A percentile compares a stretch with the other conserved stretches of the same genome.
Evolutionary conservation across 257 asterid species (phyloP).

Genomic region (Voacanga thouarsii): DNA sequence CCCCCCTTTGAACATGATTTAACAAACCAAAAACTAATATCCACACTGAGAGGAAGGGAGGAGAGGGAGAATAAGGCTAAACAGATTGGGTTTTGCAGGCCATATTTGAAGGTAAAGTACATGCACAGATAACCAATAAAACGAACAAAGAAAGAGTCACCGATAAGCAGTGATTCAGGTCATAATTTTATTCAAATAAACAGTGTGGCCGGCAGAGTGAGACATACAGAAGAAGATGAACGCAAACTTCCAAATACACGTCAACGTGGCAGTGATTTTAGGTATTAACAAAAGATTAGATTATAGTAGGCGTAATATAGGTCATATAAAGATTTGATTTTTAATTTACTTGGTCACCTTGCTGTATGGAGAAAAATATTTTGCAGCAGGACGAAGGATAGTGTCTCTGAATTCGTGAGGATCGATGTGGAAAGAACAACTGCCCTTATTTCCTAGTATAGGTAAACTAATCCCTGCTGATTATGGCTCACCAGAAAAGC

Average conservation of each 20-base stretch:
- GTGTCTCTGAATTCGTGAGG: background rate
- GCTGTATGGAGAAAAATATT: background rate
- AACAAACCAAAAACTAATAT: background rate
- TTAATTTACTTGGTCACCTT: constrained; percentile 1
- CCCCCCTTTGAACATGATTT: constrained; percentile 30
- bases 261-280: constrained; percentile 45
- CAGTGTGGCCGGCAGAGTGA: constrained; percentile 67
- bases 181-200: constrained; percentile 22
- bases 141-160: constrained; percentile 25
- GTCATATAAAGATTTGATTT: background rate
- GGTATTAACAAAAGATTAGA: constrained; percentile 3
- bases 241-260: constrained; percentile 45
- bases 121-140: constrained; percentile 4
- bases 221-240: constrained; percentile 44
- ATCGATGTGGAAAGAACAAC: background rate
- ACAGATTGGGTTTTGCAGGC: constrained; percentile 25
- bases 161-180: constrained; percentile 3
- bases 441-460: background rate
- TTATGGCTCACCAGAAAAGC: background rate
- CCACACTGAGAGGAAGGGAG: background rate
- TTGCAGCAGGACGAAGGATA: background rate
- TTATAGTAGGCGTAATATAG: too few species aligned
- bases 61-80: constrained; percentile 12
- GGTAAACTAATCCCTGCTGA: background rate
- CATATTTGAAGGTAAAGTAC: constrained; percentile 34